A percentile compares a stretch with the other conserved stretches of the same genome.
phyloP scores from a whole-genome alignment of 1,139 yeast genomes.

The Candida sp. region DNA sequence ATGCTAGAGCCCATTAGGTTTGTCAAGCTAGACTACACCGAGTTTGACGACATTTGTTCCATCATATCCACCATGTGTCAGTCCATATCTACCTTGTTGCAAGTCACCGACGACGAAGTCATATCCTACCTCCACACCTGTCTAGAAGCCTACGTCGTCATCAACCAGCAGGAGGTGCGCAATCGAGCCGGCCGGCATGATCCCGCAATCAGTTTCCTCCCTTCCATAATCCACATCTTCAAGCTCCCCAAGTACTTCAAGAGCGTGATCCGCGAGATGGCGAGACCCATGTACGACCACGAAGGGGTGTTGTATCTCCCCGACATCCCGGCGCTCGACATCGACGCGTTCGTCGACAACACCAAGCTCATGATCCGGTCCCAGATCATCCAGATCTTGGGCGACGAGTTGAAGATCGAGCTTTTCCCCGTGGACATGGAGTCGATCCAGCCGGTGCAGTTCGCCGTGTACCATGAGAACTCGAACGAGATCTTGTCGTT shows the following conservation, averaged over 20 bases:
- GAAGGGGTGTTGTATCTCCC: conserved; percentile 7
- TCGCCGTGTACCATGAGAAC: conserved; percentile 10
- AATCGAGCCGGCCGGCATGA: conserved; percentile 7
- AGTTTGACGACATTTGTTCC: conserved; percentile 8
- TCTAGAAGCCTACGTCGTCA: conserved; percentile 7
- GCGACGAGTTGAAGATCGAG: conserved; percentile 1
- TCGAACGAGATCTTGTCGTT: conserved; percentile 8
- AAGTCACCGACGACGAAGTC: conserved; percentile 4
- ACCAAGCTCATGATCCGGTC: conserved; percentile 5
- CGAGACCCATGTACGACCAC: conserved; percentile 11
- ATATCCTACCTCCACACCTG: conserved; percentile 9
- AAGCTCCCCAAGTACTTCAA: conserved; percentile 9
- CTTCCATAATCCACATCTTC: conserved; percentile 5
- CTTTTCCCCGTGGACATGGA: conserved; percentile 7
- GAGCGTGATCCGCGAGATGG: conserved; percentile 11
- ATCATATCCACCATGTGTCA: conserved; percentile 1
- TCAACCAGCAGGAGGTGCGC: conserved; percentile 9
- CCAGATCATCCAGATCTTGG: conserved; percentile 4
- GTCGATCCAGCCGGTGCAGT: conserved; percentile 5
- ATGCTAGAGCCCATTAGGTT: conserved; percentile 6
- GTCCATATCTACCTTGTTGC: conserved; percentile 1
- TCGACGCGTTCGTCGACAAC: conserved; percentile 4
- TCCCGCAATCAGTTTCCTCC: conserved; percentile 3
- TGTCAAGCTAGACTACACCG: conserved; percentile 8
- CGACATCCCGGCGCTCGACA: conserved; percentile 1